A percentile compares a stretch with the other conserved stretches of the same genome.
phyloP scores from a whole-genome alignment of 805 yeast genomes.

The Myxozyma lipomycoides region DNA sequence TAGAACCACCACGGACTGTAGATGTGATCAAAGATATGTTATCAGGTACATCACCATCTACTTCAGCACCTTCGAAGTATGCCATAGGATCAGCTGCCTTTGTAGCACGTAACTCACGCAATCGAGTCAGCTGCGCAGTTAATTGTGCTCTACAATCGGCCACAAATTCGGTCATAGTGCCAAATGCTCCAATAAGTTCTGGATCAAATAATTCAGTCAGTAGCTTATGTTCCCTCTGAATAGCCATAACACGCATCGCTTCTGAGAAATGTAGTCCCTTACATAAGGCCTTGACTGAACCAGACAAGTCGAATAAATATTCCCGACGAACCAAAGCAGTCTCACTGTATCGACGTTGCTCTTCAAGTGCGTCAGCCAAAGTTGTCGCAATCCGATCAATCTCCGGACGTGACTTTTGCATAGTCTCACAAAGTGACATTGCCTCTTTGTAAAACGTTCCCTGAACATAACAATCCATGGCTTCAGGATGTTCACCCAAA shows the following conservation, averaged over 20 bases:
- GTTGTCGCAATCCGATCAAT: constrained; percentile 48
- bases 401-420: constrained; percentile 40
- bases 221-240: constrained; percentile 37
- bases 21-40: constrained; percentile 92
- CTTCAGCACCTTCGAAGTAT: constrained; percentile 61
- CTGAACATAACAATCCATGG: constrained; percentile 63
- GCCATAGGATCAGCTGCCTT: constrained; percentile 81
- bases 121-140: constrained; percentile 73
- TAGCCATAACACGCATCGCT: constrained; percentile 64
- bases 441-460: constrained; percentile 88
- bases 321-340: constrained; percentile 73
- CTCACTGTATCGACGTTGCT: constrained; percentile 62
- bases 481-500: constrained; percentile 52
- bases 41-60: constrained; percentile 65
- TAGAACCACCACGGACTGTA: constrained; percentile 67
- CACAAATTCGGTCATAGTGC: constrained; percentile 74
- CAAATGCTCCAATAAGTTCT: constrained; percentile 82
- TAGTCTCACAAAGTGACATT: constrained; percentile 50
- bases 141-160: constrained; percentile 92
- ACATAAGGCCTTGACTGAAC: constrained; percentile 65
- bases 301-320: constrained; percentile 57
- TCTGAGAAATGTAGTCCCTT: constrained; percentile 69
- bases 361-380: constrained; percentile 57
- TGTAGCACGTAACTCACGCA: constrained; percentile 79
- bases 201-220: constrained; percentile 61